Evolutionary conservation across 495 filamentous ascomycete species (phyloP).

Genomic region (Aspergillus cristatus): DNA sequence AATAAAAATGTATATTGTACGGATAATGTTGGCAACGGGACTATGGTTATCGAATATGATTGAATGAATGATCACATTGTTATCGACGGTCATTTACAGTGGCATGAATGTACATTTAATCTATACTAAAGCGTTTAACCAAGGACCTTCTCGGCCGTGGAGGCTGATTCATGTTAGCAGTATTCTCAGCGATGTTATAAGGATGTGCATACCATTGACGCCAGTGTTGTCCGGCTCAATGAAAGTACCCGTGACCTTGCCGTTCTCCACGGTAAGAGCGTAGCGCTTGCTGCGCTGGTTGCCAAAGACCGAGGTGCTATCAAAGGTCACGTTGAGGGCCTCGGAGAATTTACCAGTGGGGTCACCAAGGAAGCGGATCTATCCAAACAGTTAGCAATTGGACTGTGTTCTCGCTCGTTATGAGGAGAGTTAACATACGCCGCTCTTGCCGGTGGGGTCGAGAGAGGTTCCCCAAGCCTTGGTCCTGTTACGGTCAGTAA

Average conservation of each 20-base stretch:
- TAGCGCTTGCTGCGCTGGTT: constrained; percentile 82
- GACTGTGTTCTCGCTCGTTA: constrained; percentile 2
- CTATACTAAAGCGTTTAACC: constrained; percentile 33
- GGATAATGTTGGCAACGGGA: no score
- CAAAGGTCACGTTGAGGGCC: constrained; percentile 76
- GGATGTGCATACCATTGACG: constrained; percentile 54
- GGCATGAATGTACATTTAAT: no score
- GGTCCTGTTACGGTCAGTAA: constrained; percentile 62
- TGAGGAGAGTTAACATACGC: constrained; percentile 47
- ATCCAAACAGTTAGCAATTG: neutral
- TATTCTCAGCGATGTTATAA: no score
- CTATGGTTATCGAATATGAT: neutral
- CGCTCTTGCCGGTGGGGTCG: constrained; percentile 59
- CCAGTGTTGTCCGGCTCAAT: constrained; percentile 94
- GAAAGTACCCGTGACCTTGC: constrained; percentile 64
- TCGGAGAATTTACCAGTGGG: constrained; percentile 75
- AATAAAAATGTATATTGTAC: no score
- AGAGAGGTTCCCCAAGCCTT: constrained; percentile 75
- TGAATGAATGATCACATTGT: no score
- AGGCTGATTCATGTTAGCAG: constrained; percentile 38
- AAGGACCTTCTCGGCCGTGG: constrained; percentile 65
- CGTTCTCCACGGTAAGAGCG: constrained; percentile 66
- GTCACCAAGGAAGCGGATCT: constrained; percentile 89
- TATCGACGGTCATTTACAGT: no score
- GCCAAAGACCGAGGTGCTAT: constrained; percentile 76